These are phyloP conservation scores for Talaromyces pinophilus DNA, from an alignment of 2,329 filamentous ascomycete genomes.

Conservation along the genomic window DNA sequence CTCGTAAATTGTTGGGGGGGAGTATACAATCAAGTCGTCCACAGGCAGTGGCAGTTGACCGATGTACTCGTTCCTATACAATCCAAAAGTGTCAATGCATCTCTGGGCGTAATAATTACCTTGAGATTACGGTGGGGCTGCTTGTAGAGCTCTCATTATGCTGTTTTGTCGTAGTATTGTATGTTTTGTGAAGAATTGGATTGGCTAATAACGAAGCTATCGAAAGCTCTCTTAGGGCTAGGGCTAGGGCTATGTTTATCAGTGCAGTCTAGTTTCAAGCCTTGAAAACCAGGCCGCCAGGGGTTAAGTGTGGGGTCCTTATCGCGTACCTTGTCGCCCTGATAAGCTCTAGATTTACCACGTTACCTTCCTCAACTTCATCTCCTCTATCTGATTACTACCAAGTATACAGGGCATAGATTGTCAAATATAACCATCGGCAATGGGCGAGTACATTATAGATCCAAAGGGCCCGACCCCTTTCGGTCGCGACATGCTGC, in stretches of 20 bases:
- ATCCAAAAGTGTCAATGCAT: too few species aligned
- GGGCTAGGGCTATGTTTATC: background rate
- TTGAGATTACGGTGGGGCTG: too few species aligned
- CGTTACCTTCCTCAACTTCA: background rate
- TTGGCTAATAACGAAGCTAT: background rate
- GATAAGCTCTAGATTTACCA: background rate
- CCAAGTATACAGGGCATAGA: background rate
- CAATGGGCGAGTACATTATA: constrained; percentile 15
- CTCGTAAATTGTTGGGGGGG: too few species aligned
- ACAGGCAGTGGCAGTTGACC: too few species aligned
- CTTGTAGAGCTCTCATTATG: too few species aligned
- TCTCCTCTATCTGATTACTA: background rate
- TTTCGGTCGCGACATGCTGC: constrained; percentile 57
- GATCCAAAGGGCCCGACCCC: constrained; percentile 28
- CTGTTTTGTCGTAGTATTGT: too few species aligned
- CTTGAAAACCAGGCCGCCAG: background rate
- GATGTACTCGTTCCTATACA: too few species aligned
- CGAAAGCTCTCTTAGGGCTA: background rate
- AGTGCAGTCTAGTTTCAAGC: background rate
- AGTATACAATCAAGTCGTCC: too few species aligned
- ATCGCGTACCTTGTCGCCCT: background rate
- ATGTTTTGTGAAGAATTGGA: background rate
- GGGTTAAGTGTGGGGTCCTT: background rate
- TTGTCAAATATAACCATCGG: background rate
- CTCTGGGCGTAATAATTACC: too few species aligned